These are phyloP conservation scores for Solanum commersonii DNA, from an alignment of 257 asterid genomes.

Conservation along the genomic window DNA sequence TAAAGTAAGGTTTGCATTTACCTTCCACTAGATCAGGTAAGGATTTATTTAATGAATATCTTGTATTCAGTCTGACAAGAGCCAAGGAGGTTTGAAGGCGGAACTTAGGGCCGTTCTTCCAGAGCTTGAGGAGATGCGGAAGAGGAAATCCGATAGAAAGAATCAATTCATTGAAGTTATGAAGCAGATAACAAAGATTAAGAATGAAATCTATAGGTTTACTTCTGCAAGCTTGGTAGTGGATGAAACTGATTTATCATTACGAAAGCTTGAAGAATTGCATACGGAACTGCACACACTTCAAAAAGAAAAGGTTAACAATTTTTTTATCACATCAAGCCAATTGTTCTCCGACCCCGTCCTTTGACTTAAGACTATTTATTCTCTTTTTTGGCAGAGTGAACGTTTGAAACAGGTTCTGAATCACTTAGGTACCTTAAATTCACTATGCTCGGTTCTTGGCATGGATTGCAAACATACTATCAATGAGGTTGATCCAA, in stretches of 20 bases:
- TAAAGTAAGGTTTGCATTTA: not conserved
- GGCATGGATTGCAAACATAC: slow-evolving; percentile 76
- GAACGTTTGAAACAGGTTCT: slow-evolving; percentile 74
- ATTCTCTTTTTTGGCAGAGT: slow-evolving; percentile 34
- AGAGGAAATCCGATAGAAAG: slow-evolving; percentile 64
- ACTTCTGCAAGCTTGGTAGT: slow-evolving; percentile 20
- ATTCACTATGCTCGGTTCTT: slow-evolving; percentile 77
- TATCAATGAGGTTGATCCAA: slow-evolving; percentile 66
- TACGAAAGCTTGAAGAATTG: slow-evolving; percentile 79
- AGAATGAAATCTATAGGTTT: slow-evolving; percentile 47
- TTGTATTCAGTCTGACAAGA: slow-evolving; percentile 56
- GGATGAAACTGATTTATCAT: slow-evolving; percentile 74
- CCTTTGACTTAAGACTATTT: not conserved
- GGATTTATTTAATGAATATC: not conserved
- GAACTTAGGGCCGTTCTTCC: slow-evolving; percentile 72
- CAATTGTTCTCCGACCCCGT: not conserved
- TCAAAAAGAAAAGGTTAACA: slow-evolving; percentile 72
- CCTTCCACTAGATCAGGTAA: not conserved
- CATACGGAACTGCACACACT: slow-evolving; percentile 68
- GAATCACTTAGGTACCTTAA: slow-evolving; percentile 51
- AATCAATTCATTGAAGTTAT: slow-evolving; percentile 57
- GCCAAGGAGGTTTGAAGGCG: slow-evolving; percentile 63
- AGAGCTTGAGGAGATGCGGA: slow-evolving; percentile 82
- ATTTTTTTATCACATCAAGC: not conserved
- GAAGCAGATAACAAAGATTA: slow-evolving; percentile 56